A percentile compares a stretch with the other conserved stretches of the same genome.
These are phyloP conservation scores for Termitomyces sp. DNA, from an alignment of 768 basidiomycete genomes.

Conservation along the genomic window DNA sequence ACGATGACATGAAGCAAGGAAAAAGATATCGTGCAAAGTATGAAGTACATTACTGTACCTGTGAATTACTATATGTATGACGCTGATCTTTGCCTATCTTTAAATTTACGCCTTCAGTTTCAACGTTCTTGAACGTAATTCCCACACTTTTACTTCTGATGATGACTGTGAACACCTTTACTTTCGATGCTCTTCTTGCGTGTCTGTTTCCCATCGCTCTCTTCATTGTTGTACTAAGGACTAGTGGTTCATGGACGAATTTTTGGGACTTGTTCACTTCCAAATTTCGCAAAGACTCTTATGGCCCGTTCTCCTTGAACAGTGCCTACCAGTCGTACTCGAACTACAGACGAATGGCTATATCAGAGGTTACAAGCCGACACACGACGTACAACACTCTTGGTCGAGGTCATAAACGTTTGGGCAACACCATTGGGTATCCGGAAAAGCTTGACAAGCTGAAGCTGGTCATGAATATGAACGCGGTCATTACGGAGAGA, in stretches of 20 bases:
- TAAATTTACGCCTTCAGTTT: no score
- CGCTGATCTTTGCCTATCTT: no score
- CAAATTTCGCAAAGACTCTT: slow-evolving; percentile 13
- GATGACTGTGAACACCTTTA: slow-evolving; percentile 7
- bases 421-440: slow-evolving; percentile 53
- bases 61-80: no score
- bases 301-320: slow-evolving; percentile 40
- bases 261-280: slow-evolving; percentile 25
- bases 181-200: slow-evolving; percentile 35
- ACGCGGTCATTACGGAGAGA: slow-evolving; percentile 32
- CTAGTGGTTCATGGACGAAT: slow-evolving; percentile 18
- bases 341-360: slow-evolving; percentile 38
- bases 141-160: no score
- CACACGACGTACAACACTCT: slow-evolving; percentile 40
- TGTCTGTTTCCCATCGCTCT: slow-evolving; percentile 36
- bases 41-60: no score
- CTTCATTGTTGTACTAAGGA: slow-evolving; percentile 26
- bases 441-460: slow-evolving; percentile 46
- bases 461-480: slow-evolving; percentile 35
- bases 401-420: slow-evolving; percentile 40
- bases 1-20: no score
- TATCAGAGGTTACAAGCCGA: slow-evolving; percentile 38
- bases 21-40: no score
- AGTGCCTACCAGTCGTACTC: slow-evolving; percentile 41
- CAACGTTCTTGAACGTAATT: no score